Evolutionary conservation across 2,329 filamentous ascomycete species (phyloP).

Genomic region (Colletotrichum zoysiae): DNA sequence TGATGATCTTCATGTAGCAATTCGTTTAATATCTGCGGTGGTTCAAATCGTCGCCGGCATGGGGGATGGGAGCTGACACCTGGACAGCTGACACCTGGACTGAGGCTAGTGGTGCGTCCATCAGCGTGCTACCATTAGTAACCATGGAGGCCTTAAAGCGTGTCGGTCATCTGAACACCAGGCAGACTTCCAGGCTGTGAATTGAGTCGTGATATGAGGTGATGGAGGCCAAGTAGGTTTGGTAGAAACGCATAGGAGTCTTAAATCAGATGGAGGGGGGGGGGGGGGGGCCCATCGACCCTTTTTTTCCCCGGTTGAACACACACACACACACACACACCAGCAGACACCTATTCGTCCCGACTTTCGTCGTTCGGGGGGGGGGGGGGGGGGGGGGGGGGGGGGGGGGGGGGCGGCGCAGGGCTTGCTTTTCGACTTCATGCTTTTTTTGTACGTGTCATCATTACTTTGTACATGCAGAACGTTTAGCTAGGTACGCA

Average conservation of each 20-base stretch:
- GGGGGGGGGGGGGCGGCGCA: not conserved
- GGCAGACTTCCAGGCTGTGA: not conserved
- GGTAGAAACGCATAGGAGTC: not conserved
- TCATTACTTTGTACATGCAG: not conserved
- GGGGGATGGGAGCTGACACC: too few relatives aligned
- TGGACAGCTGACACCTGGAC: too few relatives aligned
- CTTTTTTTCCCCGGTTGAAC: too few relatives aligned
- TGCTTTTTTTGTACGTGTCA: not conserved
- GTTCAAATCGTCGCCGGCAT: too few relatives aligned
- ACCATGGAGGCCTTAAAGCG: not conserved
- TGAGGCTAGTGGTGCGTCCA: too few relatives aligned
- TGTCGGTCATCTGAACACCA: not conserved
- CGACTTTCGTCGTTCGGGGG: too few relatives aligned
- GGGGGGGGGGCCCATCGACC: not conserved
- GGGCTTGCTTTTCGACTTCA: not conserved
- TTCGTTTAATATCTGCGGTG: not conserved
- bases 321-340: too few relatives aligned
- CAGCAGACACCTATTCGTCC: too few relatives aligned
- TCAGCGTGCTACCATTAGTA: too few relatives aligned
- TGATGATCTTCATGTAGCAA: not conserved
- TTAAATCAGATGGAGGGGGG: not conserved
- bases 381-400: not conserved
- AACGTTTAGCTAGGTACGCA: not conserved
- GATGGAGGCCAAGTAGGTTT: not conserved
- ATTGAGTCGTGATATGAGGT: not conserved